These are phyloP conservation scores for Acanthamoeba polyphaga DNA, from an alignment of 208 protist species.

Conservation along the genomic window DNA sequence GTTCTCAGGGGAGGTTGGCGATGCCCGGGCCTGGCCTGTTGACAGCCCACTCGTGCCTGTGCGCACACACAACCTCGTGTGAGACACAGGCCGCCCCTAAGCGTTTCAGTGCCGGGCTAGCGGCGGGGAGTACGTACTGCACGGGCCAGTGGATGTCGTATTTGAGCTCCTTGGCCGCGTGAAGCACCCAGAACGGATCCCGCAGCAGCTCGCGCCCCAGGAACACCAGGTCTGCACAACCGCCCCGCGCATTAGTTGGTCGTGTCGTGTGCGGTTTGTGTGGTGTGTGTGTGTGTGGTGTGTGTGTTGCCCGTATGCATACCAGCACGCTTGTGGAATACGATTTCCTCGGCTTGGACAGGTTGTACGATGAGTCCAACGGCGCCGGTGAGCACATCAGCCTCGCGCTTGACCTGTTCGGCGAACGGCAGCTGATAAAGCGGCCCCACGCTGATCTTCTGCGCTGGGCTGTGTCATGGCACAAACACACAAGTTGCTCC, in stretches of 20 bases:
- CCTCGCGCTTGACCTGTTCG: conserved; percentile 67
- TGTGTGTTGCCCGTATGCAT: background rate
- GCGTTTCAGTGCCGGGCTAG: too few species aligned
- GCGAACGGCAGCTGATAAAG: conserved; percentile 81
- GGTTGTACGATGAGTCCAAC: conserved; percentile 81
- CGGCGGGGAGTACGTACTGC: conserved; percentile 83
- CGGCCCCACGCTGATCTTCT: conserved; percentile 71
- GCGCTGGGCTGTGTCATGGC: background rate
- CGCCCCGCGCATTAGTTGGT: too few species aligned
- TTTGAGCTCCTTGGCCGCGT: conserved; percentile 75
- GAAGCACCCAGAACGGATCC: conserved; percentile 82
- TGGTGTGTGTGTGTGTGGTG: background rate
- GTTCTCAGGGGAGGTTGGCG: background rate
- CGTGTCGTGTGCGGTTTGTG: background rate
- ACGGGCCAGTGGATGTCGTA: conserved; percentile 75
- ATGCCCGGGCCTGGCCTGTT: conserved; percentile 15
- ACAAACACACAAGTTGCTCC: too few species aligned
- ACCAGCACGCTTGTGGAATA: conserved; percentile 74
- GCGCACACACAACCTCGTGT: too few species aligned
- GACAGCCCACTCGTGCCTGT: conserved; percentile 15
- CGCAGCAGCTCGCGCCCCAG: conserved; percentile 73
- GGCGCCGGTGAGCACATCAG: conserved; percentile 19
- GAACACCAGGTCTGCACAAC: conserved; percentile 70
- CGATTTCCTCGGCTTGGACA: conserved; percentile 67
- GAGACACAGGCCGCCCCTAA: too few species aligned